Base-by-base conservation (phyloP, 345 rosid species). In the Hirschfeldia incana region DNA sequence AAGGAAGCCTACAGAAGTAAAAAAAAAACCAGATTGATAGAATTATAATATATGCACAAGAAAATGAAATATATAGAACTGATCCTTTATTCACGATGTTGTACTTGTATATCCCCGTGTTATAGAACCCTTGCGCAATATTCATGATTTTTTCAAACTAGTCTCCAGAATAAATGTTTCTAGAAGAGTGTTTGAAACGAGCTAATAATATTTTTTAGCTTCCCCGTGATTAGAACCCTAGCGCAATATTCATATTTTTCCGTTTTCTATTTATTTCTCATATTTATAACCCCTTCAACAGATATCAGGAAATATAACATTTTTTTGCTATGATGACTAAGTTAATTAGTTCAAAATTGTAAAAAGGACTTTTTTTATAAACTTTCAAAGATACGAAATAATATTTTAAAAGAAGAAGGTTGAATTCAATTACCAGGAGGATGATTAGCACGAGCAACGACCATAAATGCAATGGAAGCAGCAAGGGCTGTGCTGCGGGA, bases 401-500 rank as follows among this genome's bases (percentile, higher is more conserved):
- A 3, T 57, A 8, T 8, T 58, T n/a, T 8, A 3, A 2, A 60
- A 27, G 46, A 51, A 17, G 12, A n/a, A 49, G 17, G 26, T 59
- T 37, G 5, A 42, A 65, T 30, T 4, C 5, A 66, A 53, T 28
- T 85, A 94, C 98, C 98, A 8, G 97, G 97, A 13, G 98, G 97
- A 78, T 94, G 98, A 16, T 85, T 39, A 63, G 97, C 84, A 10
- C 90, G 85, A 11, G 97, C 83, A 51, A 76, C 78, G 81, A 87
- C 76, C 98, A 94, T 94, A 85, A 91, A 94, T 16, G 98, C 98
- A 46, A 92, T 76, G 30, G 98, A 91, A 39, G 93, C 90, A 53
- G 98, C 89, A 1, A 92, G 89, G 4, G 90, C 95, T 6, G 82
- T 77, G 42, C 94, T 91, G 69, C 97, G 87, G 64, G 97, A 89